Evolutionary conservation across 129 eudicot species (phyloP), one percentile per base, ranked within the genome.

Genomic region (Scalesia atractyloides): DNA sequence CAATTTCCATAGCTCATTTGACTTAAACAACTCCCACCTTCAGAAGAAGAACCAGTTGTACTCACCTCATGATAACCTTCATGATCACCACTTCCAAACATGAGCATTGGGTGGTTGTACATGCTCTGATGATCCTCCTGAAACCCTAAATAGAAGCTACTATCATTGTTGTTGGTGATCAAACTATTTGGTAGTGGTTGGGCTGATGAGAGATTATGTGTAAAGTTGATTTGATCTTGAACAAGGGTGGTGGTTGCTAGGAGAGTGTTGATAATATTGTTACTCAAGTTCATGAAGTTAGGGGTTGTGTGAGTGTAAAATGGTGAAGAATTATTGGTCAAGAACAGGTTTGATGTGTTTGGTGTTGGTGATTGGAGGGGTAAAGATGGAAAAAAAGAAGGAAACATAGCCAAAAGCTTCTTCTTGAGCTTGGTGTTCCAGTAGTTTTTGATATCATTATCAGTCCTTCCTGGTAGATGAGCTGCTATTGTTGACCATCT

Each of bases 391-490:
- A 67, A 74, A 74, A 70, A 54, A 9, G 76, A 72, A 64, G 76
- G 76, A 83, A 69, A 68, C 72, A 83, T 72, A 16, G 86, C 86
- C 87, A 91, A 61, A 69, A 88, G 83, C 70, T 88, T 91, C 82
- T 88, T 91, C 88, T 91, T 91, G 26, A 91, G 88, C 83, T 91
- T 91, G 26, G 97, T 91, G 89, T 91, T 91, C 97, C 97, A 91
- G 81, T 91, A 91, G 77, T 91, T 91, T 72, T 91, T 91, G 73
- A 91, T 88, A 78, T 91, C 97, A 69, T 91, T 91, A 18, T 91
- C 97, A 3, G 97, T 91, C 65, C 97, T 88, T 19, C 97, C 97
- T 39, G 91, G 95, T 67, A 91, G 75, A 69, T 91, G 92, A 47
- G 87, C 82, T 74, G 97, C 97, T 75, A 91, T 91, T 44, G 88